These are phyloP conservation scores for Halenospora varia DNA, from an alignment of 495 filamentous ascomycete genomes.

Conservation along the genomic window DNA sequence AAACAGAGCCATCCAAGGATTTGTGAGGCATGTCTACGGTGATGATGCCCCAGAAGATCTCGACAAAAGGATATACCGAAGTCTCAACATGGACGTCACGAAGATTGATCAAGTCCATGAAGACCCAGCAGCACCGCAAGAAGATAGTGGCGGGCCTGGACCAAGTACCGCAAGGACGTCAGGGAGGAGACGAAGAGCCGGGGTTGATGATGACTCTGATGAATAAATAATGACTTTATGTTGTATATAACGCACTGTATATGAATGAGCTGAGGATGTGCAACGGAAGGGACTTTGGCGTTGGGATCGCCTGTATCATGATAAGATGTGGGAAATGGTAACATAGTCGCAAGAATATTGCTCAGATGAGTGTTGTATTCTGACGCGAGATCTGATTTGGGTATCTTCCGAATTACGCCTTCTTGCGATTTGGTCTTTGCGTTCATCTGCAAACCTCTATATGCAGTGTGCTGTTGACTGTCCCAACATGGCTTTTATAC, in stretches of 20 bases:
- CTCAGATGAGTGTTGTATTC: no score
- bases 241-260: conserved; percentile 11
- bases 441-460: no score
- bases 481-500: no score
- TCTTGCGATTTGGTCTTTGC: no score
- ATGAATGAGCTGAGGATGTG: no score
- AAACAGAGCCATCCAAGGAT: conserved; percentile 60
- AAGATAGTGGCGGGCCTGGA: conserved; percentile 20
- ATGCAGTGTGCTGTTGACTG: no score
- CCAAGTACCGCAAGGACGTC: conserved; percentile 9
- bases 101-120: conserved; percentile 30
- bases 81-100: conserved; percentile 42
- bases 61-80: conserved; percentile 47
- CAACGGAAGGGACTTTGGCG: no score
- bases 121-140: conserved; percentile 16
- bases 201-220: conserved; percentile 22
- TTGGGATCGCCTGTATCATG: no score
- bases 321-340: no score
- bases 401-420: no score
- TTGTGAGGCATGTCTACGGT: conserved; percentile 61
- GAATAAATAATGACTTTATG: conserved; percentile 30
- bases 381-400: no score
- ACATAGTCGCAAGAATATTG: no score
- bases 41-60: conserved; percentile 42
- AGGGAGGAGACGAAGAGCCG: conserved; percentile 11